Evolutionary conservation across 2,329 filamentous ascomycete genomes (phyloP).

Genomic region (Scytalidium lignicola): DNA sequence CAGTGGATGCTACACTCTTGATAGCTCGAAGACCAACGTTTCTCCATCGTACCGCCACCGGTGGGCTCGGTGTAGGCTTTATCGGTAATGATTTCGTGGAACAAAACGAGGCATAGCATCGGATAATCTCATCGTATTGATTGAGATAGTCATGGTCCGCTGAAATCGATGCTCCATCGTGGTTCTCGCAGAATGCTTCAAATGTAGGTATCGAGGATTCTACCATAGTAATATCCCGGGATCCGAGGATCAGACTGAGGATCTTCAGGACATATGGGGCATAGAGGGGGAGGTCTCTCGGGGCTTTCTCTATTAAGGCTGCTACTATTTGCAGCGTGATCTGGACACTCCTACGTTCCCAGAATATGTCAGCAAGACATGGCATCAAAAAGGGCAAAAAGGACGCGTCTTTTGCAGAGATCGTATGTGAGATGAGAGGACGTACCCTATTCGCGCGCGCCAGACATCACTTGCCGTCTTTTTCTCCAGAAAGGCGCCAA

Average conservation of each 20-base stretch:
- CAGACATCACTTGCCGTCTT: conserved; percentile 89
- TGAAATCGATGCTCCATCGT: conserved; percentile 78
- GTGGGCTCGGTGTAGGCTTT: conserved; percentile 58
- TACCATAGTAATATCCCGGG: conserved; percentile 85
- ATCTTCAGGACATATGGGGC: conserved; percentile 80
- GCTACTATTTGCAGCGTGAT: conserved; percentile 90
- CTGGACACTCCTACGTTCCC: conserved; percentile 68
- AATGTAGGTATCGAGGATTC: conserved; percentile 86
- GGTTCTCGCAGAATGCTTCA: conserved; percentile 80
- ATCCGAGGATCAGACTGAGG: conserved; percentile 75
- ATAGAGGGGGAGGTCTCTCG: conserved; percentile 85
- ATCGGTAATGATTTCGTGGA: conserved; percentile 51
- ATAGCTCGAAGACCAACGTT: conserved; percentile 72
- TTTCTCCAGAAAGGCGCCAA: conserved; percentile 90
- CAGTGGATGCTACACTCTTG: conserved; percentile 73
- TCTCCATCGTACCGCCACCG: conserved; percentile 74
- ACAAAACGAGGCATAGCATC: conserved; percentile 73
- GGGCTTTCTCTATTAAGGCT: conserved; percentile 87
- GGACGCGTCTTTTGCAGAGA: neutral
- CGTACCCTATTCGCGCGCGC: conserved; percentile 79
- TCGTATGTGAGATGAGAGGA: conserved; percentile 18
- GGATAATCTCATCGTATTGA: conserved; percentile 78
- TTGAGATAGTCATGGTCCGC: conserved; percentile 79
- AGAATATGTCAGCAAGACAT: conserved; percentile 12
- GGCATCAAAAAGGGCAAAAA: too few species aligned